A percentile compares a stretch with the other conserved stretches of the same genome.
Evolutionary conservation across 2,329 filamentous ascomycete genomes (phyloP).

Genomic region (Sphaerostilbella broomeana): DNA sequence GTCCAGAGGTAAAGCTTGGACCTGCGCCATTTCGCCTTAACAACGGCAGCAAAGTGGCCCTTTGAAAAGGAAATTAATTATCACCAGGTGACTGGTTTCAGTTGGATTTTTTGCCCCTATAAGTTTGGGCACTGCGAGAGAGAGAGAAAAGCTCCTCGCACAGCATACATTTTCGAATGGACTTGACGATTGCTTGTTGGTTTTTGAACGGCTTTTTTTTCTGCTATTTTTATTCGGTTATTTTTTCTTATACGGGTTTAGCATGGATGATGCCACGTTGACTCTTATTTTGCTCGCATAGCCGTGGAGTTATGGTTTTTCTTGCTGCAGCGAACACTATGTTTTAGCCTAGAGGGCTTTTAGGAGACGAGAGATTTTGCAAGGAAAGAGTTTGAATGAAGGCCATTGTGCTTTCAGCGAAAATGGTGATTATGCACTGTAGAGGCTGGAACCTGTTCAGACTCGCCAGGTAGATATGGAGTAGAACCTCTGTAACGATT

Average conservation of each 20-base stretch:
- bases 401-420: not conserved
- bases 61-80: slow-evolving; percentile 20
- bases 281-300: slow-evolving; percentile 17
- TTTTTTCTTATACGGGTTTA: no score
- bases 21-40: slow-evolving; percentile 31
- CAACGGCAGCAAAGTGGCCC: slow-evolving; percentile 33
- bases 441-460: no score
- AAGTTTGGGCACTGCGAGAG: no score
- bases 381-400: not conserved
- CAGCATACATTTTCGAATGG: slow-evolving; percentile 11
- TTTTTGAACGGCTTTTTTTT: slow-evolving; percentile 13
- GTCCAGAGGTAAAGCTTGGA: slow-evolving; percentile 27
- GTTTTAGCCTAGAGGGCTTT: slow-evolving; percentile 2
- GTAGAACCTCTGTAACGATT: no score
- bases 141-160: slow-evolving; percentile 12
- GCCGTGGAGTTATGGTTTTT: slow-evolving; percentile 17
- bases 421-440: no score
- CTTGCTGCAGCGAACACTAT: slow-evolving; percentile 6
- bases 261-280: slow-evolving; percentile 6
- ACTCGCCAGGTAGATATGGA: no score
- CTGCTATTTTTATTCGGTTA: no score
- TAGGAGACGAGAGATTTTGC: not conserved
- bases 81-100: not conserved
- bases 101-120: no score
- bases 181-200: slow-evolving; percentile 15